phyloP scores from a whole-genome alignment of 805 yeast genomes.

The Yarrowia osloensis region DNA sequence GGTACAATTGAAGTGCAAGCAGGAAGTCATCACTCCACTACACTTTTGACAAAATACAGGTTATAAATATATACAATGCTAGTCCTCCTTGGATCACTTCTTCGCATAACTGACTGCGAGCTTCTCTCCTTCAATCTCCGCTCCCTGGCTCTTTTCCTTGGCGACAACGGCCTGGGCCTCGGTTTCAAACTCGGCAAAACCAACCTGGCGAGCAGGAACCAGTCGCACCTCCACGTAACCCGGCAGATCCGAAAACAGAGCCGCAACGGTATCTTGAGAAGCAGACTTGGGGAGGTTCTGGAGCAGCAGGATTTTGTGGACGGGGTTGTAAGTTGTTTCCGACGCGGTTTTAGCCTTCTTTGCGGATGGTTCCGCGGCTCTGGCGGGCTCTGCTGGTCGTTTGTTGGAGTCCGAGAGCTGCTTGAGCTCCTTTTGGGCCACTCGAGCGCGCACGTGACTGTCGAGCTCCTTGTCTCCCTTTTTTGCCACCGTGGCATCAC shows the following conservation, averaged over 20 bases:
- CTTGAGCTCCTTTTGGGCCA: conserved; percentile 36
- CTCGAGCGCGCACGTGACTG: conserved; percentile 37
- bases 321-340: conserved; percentile 50
- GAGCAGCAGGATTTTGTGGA: conserved; percentile 67
- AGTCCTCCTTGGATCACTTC: no score
- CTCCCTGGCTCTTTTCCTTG: conserved; percentile 39
- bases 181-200: conserved; percentile 75
- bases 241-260: conserved; percentile 50
- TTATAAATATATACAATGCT: conserved; percentile 6
- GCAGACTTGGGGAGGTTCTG: conserved; percentile 60
- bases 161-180: conserved; percentile 54
- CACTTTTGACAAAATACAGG: no score
- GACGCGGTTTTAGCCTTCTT: neutral
- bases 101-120: conserved; percentile 43
- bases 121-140: conserved; percentile 37
- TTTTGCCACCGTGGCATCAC: conserved; percentile 51
- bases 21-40: no score
- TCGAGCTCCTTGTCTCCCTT: conserved; percentile 38
- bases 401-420: conserved; percentile 23
- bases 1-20: no score
- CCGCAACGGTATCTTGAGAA: conserved; percentile 47
- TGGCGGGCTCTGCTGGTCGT: neutral
- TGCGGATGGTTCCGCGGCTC: neutral
- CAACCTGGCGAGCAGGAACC: conserved; percentile 67
- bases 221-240: conserved; percentile 71